phyloP scores from a whole-genome alignment of 441 rosid genomes.

The Mallotus japonicus region DNA sequence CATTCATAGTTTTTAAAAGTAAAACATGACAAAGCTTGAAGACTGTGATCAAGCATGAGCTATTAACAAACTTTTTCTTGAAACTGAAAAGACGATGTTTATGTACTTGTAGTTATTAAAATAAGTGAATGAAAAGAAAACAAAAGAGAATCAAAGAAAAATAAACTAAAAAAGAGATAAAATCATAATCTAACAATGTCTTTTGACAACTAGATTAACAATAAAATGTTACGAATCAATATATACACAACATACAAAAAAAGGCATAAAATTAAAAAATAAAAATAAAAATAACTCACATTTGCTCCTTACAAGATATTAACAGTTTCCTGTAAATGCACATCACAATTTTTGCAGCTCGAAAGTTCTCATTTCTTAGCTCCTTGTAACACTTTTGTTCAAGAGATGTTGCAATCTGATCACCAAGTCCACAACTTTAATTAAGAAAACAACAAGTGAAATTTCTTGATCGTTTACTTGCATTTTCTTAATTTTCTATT shows the following conservation, averaged over 20 bases:
- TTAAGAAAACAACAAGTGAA: conserved; percentile 14
- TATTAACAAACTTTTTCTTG: too few relatives aligned
- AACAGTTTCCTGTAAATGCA: conserved; percentile 82
- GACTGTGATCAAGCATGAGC: too few relatives aligned
- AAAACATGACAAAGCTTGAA: too few relatives aligned
- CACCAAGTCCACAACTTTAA: conserved; percentile 30
- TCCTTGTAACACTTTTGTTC: conserved; percentile 99
- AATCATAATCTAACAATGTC: not conserved
- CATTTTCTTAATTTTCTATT: not conserved
- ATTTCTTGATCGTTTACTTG: not conserved
- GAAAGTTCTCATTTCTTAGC: conserved; percentile 81
- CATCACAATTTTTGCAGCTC: conserved; percentile 73
- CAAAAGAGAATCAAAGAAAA: not conserved
- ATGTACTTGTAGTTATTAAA: not conserved
- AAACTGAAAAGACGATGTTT: too few relatives aligned
- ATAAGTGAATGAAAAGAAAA: not conserved
- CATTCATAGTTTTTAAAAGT: too few relatives aligned
- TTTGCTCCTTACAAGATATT: conserved; percentile 84
- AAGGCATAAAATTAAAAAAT: not conserved
- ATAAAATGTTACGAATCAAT: not conserved
- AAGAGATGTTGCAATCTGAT: conserved; percentile 75
- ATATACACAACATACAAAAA: not conserved
- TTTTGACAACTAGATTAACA: not conserved
- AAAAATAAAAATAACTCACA: conserved; percentile 53
- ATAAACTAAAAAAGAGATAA: not conserved